Percentiles rank a stretch among this genome's conserved stretches.
These are phyloP conservation scores for Gyromitra esculenta DNA, from an alignment of 2,329 filamentous ascomycete species.

Conservation along the genomic window DNA sequence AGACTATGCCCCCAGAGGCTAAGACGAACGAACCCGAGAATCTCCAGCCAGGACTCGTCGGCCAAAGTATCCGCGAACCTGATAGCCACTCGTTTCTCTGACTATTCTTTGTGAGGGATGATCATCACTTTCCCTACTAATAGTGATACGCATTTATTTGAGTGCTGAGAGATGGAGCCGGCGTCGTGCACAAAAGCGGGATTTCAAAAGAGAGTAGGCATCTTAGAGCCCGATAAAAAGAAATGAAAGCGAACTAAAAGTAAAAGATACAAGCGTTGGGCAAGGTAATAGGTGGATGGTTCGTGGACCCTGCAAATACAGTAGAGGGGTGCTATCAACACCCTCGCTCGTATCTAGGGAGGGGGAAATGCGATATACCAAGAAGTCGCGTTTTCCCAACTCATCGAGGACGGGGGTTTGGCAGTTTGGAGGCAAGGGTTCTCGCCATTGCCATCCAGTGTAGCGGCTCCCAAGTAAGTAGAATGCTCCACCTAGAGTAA, in stretches of 20 bases:
- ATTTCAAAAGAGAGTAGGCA: background rate
- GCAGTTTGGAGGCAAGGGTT: background rate
- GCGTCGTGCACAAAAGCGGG: slow-evolving; percentile 13
- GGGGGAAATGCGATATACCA: background rate
- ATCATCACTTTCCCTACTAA: slow-evolving; percentile 13
- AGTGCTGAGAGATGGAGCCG: background rate
- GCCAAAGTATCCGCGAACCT: slow-evolving; percentile 41
- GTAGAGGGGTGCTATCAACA: background rate
- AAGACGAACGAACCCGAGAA: slow-evolving; percentile 7
- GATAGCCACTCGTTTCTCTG: slow-evolving; percentile 40
- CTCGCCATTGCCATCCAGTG: background rate
- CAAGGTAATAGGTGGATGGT: slow-evolving; percentile 6
- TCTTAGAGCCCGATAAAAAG: background rate
- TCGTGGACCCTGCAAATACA: background rate
- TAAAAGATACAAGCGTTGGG: too few species aligned
- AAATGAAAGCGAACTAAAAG: background rate
- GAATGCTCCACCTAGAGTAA: background rate
- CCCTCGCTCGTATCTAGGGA: background rate
- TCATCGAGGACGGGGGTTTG: background rate
- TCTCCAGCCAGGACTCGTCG: slow-evolving; percentile 12
- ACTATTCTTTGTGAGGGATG: slow-evolving; percentile 26
- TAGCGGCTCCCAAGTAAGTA: too few species aligned
- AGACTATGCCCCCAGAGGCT: slow-evolving; percentile 13
- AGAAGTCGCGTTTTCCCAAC: background rate
- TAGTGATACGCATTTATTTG: background rate